Evolutionary conservation across 129 eudicot species (phyloP).

Genomic region (sunflower (Helianthus annuus)): HanXRQr2.0-SUNRISE NC_035436.2:1272459-1272958

Average conservation of each 20-base stretch:
- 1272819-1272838: not conserved
- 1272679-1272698: slow-evolving; percentile 78
- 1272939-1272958: slow-evolving; percentile 59
- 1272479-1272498: slow-evolving; percentile 52
- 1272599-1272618: slow-evolving; percentile 53
- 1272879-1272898: slow-evolving; percentile 79
- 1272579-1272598: slow-evolving; percentile 76
- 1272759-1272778: too few species aligned
- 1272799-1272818: too few species aligned
- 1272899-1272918: slow-evolving; percentile 83
- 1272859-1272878: slow-evolving; percentile 42
- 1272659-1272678: slow-evolving; percentile 89
- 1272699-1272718: slow-evolving; percentile 70
- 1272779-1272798: too few species aligned
- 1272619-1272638: slow-evolving; percentile 56
- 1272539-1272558: slow-evolving; percentile 62
- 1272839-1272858: slow-evolving; percentile 38
- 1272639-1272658: slow-evolving; percentile 63
- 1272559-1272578: slow-evolving; percentile 52
- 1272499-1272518: slow-evolving; percentile 72
- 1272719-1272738: too few species aligned
- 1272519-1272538: slow-evolving; percentile 56
- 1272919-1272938: slow-evolving; percentile 63
- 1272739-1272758: too few species aligned
- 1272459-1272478: slow-evolving; percentile 70